Conservation (phyloP, 2,329 filamentous ascomycete species). For the Davidsoniella virescens region DNA sequence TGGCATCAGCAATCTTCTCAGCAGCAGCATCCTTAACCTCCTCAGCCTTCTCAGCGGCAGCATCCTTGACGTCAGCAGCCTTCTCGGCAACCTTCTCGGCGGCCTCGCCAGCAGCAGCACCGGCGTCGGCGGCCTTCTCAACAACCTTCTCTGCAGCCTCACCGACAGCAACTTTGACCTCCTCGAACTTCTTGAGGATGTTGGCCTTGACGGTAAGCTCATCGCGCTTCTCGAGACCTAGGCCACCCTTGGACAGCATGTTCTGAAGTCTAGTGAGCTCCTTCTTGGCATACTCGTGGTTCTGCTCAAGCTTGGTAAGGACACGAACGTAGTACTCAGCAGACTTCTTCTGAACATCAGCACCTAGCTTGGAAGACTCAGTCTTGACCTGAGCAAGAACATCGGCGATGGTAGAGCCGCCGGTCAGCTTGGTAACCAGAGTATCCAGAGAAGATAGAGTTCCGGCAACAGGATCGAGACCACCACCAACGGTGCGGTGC, state of each 20-base stretch:
- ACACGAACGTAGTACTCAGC: slow-evolving; percentile 90
- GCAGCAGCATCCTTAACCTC: slow-evolving; percentile 1
- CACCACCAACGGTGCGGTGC: slow-evolving; percentile 66
- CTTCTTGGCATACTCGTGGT: slow-evolving; percentile 66
- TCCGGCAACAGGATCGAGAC: slow-evolving; percentile 62
- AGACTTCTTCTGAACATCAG: slow-evolving; percentile 51
- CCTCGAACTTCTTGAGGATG: slow-evolving; percentile 63
- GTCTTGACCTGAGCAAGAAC: slow-evolving; percentile 57
- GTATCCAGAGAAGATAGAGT: slow-evolving; percentile 65
- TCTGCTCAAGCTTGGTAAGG: slow-evolving; percentile 67
- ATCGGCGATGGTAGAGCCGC: slow-evolving; percentile 36
- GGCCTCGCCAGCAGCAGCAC: slow-evolving; percentile 29
- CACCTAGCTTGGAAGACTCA: slow-evolving; percentile 49
- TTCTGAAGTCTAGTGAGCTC: slow-evolving; percentile 67
- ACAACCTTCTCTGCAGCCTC: slow-evolving; percentile 25
- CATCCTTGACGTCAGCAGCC: slow-evolving; percentile 1
- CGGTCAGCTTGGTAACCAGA: slow-evolving; percentile 58
- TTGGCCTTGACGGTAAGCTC: slow-evolving; percentile 78
- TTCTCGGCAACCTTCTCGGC: slow-evolving; percentile 16
- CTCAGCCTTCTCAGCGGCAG: slow-evolving; percentile 4
- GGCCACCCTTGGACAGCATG: slow-evolving; percentile 70
- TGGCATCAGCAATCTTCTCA: not conserved
- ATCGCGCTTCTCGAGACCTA: slow-evolving; percentile 74
- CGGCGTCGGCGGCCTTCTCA: slow-evolving; percentile 51
- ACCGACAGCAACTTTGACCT: slow-evolving; percentile 30